A percentile compares a stretch with the other conserved stretches of the same genome.
Evolutionary conservation across 2,329 filamentous ascomycete species (phyloP).

Genomic region (Bretziella fagacearum): DNA sequence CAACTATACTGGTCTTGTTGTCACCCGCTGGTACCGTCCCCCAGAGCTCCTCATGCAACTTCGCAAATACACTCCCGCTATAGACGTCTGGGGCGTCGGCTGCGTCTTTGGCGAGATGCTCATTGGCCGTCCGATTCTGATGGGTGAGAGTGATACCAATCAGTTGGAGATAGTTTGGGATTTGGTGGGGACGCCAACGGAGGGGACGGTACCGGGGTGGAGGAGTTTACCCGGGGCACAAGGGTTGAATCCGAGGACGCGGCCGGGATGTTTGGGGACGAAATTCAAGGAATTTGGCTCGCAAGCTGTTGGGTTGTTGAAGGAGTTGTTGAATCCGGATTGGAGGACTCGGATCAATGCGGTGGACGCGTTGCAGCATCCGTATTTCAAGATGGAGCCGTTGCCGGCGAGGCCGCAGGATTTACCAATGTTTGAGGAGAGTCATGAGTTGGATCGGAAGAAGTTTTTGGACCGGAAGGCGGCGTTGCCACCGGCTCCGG

Average conservation of each 20-base stretch:
- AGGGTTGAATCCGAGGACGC: constrained; percentile 43
- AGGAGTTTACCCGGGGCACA: constrained; percentile 66
- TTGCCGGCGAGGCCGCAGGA: constrained; percentile 68
- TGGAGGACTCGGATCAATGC: constrained; percentile 84
- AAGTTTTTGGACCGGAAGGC: constrained; percentile 78
- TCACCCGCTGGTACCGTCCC: constrained; percentile 92
- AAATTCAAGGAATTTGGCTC: constrained; percentile 62
- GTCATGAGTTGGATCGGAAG: constrained; percentile 86
- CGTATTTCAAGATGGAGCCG: constrained; percentile 71
- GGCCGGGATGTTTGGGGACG: constrained; percentile 48
- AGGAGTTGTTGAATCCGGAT: constrained; percentile 71
- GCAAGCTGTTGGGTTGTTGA: constrained; percentile 60
- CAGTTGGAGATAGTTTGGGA: constrained; percentile 92
- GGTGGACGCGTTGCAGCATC: constrained; percentile 78
- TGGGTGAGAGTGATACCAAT: constrained; percentile 73
- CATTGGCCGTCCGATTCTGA: constrained; percentile 76
- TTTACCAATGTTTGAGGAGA: constrained; percentile 83
- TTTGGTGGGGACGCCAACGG: constrained; percentile 74
- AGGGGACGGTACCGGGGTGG: constrained; percentile 89
- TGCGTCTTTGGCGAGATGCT: constrained; percentile 99
- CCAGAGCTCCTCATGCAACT: constrained; percentile 82
- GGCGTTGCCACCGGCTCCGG: constrained; percentile 73
- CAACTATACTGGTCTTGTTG: constrained; percentile 92
- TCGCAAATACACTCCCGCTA: constrained; percentile 85
- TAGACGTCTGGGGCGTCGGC: constrained; percentile 98